A percentile compares a stretch with the other conserved stretches of the same genome.
These are phyloP conservation scores for Malus domestica DNA, from an alignment of 306 rosid species.

Conservation along the genomic window DNA sequence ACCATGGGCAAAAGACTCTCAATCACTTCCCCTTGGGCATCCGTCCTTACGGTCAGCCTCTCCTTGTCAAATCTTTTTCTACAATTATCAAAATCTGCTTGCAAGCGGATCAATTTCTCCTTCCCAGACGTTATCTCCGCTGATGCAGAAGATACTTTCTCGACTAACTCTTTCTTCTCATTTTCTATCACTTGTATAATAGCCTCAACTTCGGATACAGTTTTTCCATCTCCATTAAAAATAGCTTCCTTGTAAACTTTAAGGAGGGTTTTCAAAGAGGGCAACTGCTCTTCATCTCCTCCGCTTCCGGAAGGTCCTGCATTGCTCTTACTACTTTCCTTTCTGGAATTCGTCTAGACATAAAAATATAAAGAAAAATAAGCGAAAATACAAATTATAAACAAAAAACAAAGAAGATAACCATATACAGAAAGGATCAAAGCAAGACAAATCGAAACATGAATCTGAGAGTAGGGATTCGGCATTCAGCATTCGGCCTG, in stretches of 20 bases:
- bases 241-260: slow-evolving; percentile 66
- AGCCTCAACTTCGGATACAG: slow-evolving; percentile 43
- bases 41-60: slow-evolving; percentile 33
- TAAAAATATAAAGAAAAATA: neutral
- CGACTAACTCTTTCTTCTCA: slow-evolving; percentile 40
- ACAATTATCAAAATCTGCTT: slow-evolving; percentile 92
- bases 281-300: slow-evolving; percentile 21
- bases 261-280: slow-evolving; percentile 41
- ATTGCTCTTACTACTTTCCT: slow-evolving; percentile 24
- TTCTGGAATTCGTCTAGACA: slow-evolving; percentile 39
- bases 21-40: slow-evolving; percentile 61
- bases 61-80: slow-evolving; percentile 76
- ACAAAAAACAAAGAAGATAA: neutral
- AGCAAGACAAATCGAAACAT: neutral
- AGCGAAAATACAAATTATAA: neutral
- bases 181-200: slow-evolving; percentile 30
- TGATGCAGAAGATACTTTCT: slow-evolving; percentile 39
- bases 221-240: slow-evolving; percentile 38
- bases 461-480: too few species aligned
- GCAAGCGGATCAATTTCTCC: slow-evolving; percentile 58
- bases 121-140: slow-evolving; percentile 60
- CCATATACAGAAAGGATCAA: neutral
- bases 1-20: slow-evolving; percentile 75
- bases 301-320: slow-evolving; percentile 15
- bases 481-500: too few species aligned